A percentile compares a stretch with the other conserved stretches of the same genome.
phyloP scores from a whole-genome alignment of 108 stramenopile species.

The Skeletonema menzelii region DNA sequence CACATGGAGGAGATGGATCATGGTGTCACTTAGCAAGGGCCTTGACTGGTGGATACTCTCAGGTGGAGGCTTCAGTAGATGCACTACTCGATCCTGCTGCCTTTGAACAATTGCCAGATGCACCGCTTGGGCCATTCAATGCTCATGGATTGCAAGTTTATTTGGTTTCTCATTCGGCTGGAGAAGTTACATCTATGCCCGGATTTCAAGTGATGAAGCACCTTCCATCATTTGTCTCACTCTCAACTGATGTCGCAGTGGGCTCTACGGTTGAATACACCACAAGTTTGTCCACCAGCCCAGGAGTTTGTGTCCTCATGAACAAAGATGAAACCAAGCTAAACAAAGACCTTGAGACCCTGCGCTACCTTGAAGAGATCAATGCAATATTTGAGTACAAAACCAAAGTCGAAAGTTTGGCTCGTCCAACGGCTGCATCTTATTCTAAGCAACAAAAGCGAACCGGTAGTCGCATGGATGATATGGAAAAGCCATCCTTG shows the following conservation, averaged over 20 bases:
- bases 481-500: slow-evolving; percentile 60
- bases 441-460: slow-evolving; percentile 20
- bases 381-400: slow-evolving; percentile 71
- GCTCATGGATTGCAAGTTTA: slow-evolving; percentile 85
- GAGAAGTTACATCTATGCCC: slow-evolving; percentile 58
- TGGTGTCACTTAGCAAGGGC: slow-evolving; percentile 42
- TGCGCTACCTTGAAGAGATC: slow-evolving; percentile 68
- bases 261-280: slow-evolving; percentile 67
- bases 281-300: slow-evolving; percentile 56
- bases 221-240: slow-evolving; percentile 57
- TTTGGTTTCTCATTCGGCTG: slow-evolving; percentile 62
- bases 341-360: slow-evolving; percentile 58
- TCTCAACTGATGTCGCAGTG: slow-evolving; percentile 45
- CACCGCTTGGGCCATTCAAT: slow-evolving; percentile 79
- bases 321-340: slow-evolving; percentile 53
- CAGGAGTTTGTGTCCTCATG: slow-evolving; percentile 70
- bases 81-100: slow-evolving; percentile 66
- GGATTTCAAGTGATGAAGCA: slow-evolving; percentile 64
- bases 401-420: slow-evolving; percentile 51
- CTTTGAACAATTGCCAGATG: slow-evolving; percentile 57
- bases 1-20: slow-evolving; percentile 71
- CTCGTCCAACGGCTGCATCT: slow-evolving; percentile 49
- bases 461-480: slow-evolving; percentile 32
- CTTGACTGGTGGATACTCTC: slow-evolving; percentile 48
- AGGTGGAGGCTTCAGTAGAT: slow-evolving; percentile 66